Evolutionary conservation across 352 stramenopile species (phyloP).

Genomic region (Phytophthora europaea): DNA sequence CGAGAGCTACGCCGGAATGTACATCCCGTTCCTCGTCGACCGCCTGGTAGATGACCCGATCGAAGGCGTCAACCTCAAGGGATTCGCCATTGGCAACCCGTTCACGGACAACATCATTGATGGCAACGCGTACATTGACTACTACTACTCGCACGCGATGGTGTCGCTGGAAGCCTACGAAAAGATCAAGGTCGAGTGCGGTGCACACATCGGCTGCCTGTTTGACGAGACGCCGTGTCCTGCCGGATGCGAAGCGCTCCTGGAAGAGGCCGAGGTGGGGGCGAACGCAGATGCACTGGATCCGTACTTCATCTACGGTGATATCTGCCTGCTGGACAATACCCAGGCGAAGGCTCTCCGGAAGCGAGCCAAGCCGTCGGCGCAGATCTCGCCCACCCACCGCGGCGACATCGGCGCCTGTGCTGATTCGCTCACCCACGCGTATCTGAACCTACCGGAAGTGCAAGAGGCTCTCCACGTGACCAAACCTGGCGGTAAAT

Average conservation of each 20-base stretch:
- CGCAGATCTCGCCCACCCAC: constrained; percentile 35
- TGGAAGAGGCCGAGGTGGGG: constrained; percentile 59
- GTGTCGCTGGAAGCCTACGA: constrained; percentile 84
- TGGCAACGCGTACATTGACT: constrained; percentile 81
- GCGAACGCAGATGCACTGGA: constrained; percentile 62
- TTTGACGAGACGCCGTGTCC: constrained; percentile 64
- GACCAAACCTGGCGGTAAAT: constrained; percentile 29
- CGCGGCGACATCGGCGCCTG: constrained; percentile 74
- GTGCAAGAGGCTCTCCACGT: constrained; percentile 79
- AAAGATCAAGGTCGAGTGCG: constrained; percentile 66
- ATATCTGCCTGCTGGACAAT: constrained; percentile 79
- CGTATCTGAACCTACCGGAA: constrained; percentile 64
- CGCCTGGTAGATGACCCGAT: constrained; percentile 76
- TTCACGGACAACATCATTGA: constrained; percentile 73
- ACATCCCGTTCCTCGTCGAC: constrained; percentile 90
- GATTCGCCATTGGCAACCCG: constrained; percentile 84
- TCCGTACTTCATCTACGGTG: constrained; percentile 87
- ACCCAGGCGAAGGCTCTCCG: constrained; percentile 60
- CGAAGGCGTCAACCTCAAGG: constrained; percentile 73
- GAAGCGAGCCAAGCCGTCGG: constrained; percentile 45
- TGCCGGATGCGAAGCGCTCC: constrained; percentile 51
- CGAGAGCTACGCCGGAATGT: constrained; percentile 91
- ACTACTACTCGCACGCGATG: constrained; percentile 90
- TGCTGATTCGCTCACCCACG: constrained; percentile 72
- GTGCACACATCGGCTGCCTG: constrained; percentile 63